phyloP scores from a whole-genome alignment of 2,329 filamentous ascomycete species.

The Sclerotinia nivalis region DNA sequence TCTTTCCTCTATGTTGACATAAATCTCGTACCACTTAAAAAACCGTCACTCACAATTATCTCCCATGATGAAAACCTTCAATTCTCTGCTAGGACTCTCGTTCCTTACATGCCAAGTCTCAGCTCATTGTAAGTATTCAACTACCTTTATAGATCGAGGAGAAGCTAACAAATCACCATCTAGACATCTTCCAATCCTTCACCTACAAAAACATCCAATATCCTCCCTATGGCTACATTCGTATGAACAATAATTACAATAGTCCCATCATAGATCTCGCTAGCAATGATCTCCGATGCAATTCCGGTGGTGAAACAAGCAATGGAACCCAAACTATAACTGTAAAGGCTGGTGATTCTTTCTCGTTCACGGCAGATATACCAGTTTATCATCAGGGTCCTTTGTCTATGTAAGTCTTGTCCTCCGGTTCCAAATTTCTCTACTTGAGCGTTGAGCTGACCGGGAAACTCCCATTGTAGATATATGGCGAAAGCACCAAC shows the following conservation, averaged over 20 bases:
- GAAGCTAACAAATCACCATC: neutral
- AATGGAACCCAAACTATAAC: slow-evolving; percentile 34
- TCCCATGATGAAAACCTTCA: slow-evolving; percentile 14
- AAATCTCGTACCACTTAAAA: neutral
- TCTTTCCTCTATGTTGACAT: neutral
- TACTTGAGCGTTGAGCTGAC: neutral
- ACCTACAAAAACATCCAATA: slow-evolving; percentile 33
- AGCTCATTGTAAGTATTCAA: slow-evolving; percentile 18
- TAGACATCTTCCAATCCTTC: slow-evolving; percentile 37
- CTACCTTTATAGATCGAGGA: neutral
- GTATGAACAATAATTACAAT: slow-evolving; percentile 48
- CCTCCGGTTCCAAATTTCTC: neutral
- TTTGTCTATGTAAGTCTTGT: slow-evolving; percentile 35
- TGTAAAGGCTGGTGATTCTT: slow-evolving; percentile 45
- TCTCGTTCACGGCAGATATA: slow-evolving; percentile 50
- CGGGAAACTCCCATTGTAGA: neutral
- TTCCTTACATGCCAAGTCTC: neutral
- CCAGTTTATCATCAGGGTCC: slow-evolving; percentile 42
- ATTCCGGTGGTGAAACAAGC: slow-evolving; percentile 41
- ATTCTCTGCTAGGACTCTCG: slow-evolving; percentile 1
- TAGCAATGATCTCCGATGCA: slow-evolving; percentile 45
- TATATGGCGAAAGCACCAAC: slow-evolving; percentile 43
- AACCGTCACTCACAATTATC: neutral
- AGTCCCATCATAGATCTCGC: slow-evolving; percentile 47
- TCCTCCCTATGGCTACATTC: slow-evolving; percentile 52